phyloP scores from a whole-genome alignment of 257 asterid genomes.

The Forsythia suspensa region DNA sequence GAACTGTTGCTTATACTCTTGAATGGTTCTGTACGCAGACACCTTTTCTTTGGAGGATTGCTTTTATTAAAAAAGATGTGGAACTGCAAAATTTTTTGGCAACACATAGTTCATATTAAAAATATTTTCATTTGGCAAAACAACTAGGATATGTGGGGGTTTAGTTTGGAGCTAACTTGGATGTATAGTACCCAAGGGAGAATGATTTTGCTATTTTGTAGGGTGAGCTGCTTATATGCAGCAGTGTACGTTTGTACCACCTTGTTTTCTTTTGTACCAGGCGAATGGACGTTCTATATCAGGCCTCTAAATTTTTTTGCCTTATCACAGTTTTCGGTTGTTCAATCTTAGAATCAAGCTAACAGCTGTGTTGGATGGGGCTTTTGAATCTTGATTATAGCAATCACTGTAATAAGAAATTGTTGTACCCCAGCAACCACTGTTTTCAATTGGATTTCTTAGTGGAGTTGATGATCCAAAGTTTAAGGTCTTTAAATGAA shows the following conservation, averaged over 20 bases:
- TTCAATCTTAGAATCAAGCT: not conserved
- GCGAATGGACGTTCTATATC: not conserved
- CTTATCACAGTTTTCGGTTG: not conserved
- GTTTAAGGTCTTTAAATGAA: not conserved
- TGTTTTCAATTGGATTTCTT: not conserved
- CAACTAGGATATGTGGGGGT: not conserved
- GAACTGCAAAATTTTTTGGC: not conserved
- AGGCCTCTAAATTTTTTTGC: not conserved
- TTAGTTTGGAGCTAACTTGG: not conserved
- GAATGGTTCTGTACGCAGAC: not conserved
- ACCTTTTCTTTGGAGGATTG: not conserved
- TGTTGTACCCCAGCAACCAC: not conserved
- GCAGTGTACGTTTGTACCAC: not conserved
- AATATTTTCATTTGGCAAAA: not conserved
- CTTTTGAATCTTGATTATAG: not conserved
- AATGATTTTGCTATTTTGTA: not conserved
- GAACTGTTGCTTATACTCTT: too few relatives aligned
- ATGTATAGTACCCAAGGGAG: not conserved
- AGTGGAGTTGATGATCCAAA: not conserved
- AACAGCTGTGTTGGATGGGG: constrained; percentile 1
- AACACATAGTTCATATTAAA: not conserved
- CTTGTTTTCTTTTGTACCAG: not conserved
- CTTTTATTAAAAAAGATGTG: not conserved
- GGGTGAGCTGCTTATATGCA: not conserved
- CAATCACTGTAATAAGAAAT: not conserved